Conservation (phyloP, 495 filamentous ascomycete genomes). For the Hyaloscypha finlandica region DNA sequence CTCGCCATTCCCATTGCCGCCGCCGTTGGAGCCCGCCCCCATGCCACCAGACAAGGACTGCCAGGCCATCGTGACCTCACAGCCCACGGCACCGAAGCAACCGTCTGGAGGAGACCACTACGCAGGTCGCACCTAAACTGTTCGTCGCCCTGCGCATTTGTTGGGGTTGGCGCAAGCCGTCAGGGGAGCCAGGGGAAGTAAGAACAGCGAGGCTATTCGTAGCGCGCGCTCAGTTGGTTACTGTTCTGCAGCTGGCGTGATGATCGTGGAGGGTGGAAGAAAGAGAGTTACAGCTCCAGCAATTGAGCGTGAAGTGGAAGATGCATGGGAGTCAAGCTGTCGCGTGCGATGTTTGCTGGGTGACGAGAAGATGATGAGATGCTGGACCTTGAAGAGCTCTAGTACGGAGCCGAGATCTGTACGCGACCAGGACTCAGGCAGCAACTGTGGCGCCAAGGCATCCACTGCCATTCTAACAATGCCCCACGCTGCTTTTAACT, state of each 20-base stretch:
- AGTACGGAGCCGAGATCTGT: slow-evolving; percentile 15
- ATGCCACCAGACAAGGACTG: slow-evolving; percentile 65
- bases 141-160: slow-evolving; percentile 21
- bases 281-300: slow-evolving; percentile 9
- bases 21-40: slow-evolving; percentile 58
- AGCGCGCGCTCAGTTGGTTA: slow-evolving; percentile 27
- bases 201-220: background rate
- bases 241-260: background rate
- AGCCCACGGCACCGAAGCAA: background rate
- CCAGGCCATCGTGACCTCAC: slow-evolving; percentile 54
- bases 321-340: background rate
- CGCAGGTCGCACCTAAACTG: slow-evolving; percentile 12
- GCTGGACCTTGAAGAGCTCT: slow-evolving; percentile 8
- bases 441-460: slow-evolving; percentile 12
- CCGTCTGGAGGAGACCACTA: slow-evolving; percentile 12
- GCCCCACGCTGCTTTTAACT: slow-evolving; percentile 12
- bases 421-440: slow-evolving; percentile 18
- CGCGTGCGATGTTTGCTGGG: slow-evolving; percentile 7
- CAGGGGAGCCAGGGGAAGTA: background rate
- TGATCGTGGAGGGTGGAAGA: background rate
- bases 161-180: slow-evolving; percentile 20
- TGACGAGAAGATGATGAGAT: slow-evolving; percentile 5
- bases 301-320: slow-evolving; percentile 1
- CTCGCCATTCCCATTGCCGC: slow-evolving; percentile 58
- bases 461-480: slow-evolving; percentile 7